Evolutionary conservation across 192 early-diverging fungal genomes (phyloP).

Genomic region (Glomus cerebriforme): DNA sequence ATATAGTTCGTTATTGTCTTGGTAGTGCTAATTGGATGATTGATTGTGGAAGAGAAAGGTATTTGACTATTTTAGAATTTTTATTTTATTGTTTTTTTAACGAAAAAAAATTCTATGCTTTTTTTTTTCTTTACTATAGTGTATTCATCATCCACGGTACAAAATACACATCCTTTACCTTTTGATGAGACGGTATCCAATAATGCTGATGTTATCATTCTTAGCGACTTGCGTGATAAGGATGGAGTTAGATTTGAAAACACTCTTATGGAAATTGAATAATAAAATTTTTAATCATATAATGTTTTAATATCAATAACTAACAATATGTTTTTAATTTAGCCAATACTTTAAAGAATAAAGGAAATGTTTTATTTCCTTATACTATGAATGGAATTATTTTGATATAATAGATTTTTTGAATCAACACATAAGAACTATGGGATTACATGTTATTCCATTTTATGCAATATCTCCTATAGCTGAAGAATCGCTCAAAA

Average conservation of each 20-base stretch:
- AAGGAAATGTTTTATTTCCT: slow-evolving; percentile 72
- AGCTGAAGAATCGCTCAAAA: slow-evolving; percentile 73
- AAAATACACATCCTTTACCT: slow-evolving; percentile 49
- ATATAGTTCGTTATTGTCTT: slow-evolving; percentile 73
- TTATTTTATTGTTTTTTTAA: neutral
- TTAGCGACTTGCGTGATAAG: slow-evolving; percentile 43
- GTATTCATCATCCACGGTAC: slow-evolving; percentile 48
- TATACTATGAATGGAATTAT: slow-evolving; percentile 69
- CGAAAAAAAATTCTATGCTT: neutral
- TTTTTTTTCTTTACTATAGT: slow-evolving; percentile 43
- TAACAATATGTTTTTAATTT: too few species aligned
- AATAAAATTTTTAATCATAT: neutral
- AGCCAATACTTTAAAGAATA: slow-evolving; percentile 41
- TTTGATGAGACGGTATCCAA: slow-evolving; percentile 50
- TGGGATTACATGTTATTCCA: slow-evolving; percentile 59
- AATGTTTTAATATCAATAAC: neutral
- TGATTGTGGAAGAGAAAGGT: slow-evolving; percentile 61
- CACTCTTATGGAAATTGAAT: slow-evolving; percentile 41
- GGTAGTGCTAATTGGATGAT: slow-evolving; percentile 76
- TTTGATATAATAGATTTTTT: slow-evolving; percentile 70
- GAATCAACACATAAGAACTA: slow-evolving; percentile 50
- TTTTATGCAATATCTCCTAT: slow-evolving; percentile 75
- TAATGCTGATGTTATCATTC: slow-evolving; percentile 44
- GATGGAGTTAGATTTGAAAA: slow-evolving; percentile 40
- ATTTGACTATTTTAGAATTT: neutral